Evolutionary conservation across 352 stramenopile species (phyloP), one percentile per base, ranked within the genome.

Genomic region (Globisporangium abappressorium): DNA sequence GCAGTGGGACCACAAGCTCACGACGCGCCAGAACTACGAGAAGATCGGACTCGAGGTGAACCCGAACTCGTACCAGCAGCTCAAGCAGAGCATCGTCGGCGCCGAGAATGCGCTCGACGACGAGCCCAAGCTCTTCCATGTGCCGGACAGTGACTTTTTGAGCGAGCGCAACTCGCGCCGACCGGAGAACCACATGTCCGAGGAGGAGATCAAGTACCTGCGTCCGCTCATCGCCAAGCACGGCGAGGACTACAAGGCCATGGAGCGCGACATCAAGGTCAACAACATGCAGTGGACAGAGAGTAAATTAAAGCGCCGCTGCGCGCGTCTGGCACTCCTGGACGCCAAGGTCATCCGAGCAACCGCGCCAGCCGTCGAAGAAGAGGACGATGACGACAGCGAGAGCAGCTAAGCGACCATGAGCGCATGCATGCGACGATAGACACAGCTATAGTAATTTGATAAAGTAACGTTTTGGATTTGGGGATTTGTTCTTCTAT

Each of bases 261-360:
- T 94, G 86, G 79, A 73, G 69, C 80, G 84, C 63, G 86, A 94
- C 58, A 89, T 94, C 69, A 94, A 94, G 78, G 80, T 72, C 47
- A 94, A 94, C 80, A 86, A 86, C 64, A 87, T 89, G 81, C 86
- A 94, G 76, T 94, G 86, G 86, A 93, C 86, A 15, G 83, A 77
- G 61, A 74, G 79, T 57, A 93, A 92, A 68, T 74, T 94, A 43
- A 80, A 82, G 70, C 69, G 76, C 43, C 86, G 86, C 53, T 94
- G 84, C 67, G 86, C 84, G 61, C 84, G 86, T 63, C 73, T 94
- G 43, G 79, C 77, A 70, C 76, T 94, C 64, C 70, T 92, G 36
- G 86, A 94, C 70, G 84, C 85, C 66, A 91, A 89, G 57, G 61
- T 94, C 58, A 90, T 92, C 55, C 75, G 64, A 41, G 82, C 77